phyloP scores from a whole-genome alignment of 768 basidiomycete species.

The Hericium rajendrae region DNA sequence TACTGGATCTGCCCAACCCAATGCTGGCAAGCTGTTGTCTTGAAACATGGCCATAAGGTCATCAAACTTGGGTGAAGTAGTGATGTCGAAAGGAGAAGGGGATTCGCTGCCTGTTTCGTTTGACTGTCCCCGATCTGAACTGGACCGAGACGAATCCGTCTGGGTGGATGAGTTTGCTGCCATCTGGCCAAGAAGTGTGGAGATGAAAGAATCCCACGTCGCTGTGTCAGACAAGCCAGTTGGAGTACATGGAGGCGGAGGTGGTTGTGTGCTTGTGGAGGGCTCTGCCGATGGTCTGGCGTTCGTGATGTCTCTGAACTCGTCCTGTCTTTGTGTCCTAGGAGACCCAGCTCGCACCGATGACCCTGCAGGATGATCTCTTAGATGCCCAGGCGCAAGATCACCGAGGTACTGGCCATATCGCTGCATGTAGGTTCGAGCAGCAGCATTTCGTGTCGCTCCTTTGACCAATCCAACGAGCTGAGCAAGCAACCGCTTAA shows the following conservation, averaged over 20 bases:
- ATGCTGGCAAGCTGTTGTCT: conserved; percentile 34
- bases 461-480: conserved; percentile 49
- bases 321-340: not conserved
- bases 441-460: conserved; percentile 53
- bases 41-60: conserved; percentile 29
- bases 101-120: not conserved
- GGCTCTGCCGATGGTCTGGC: not conserved
- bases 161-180: not conserved
- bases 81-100: not conserved
- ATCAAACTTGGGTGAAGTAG: conserved; percentile 1
- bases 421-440: conserved; percentile 33
- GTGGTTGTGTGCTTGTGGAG: not conserved
- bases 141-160: no score
- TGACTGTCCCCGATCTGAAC: no score
- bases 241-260: conserved; percentile 5
- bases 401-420: no score
- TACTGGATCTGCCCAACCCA: not conserved
- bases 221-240: conserved; percentile 10
- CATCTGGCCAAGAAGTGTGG: conserved; percentile 28
- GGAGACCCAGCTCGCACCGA: not conserved
- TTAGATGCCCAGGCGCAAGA: no score
- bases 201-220: conserved; percentile 31
- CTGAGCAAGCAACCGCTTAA: conserved; percentile 52
- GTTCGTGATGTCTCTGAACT: conserved; percentile 1
- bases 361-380: not conserved